A percentile compares a stretch with the other conserved stretches of the same genome.
Conservation (phyloP, 2,329 filamentous ascomycete genomes). For the Colletotrichum sp. region DNA sequence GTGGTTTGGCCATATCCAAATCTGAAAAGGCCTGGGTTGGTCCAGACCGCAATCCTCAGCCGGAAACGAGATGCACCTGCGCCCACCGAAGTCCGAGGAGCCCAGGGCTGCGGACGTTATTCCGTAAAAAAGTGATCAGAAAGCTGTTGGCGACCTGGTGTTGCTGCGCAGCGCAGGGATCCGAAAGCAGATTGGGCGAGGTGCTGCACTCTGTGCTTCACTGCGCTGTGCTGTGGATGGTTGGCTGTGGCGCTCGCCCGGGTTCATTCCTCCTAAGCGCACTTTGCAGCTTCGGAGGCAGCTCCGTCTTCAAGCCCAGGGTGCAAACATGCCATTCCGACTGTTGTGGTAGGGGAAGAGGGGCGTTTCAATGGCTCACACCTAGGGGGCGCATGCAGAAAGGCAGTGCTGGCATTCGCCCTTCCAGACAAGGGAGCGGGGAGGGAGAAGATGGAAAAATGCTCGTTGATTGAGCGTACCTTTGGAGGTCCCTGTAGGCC, state of each 20-base stretch:
- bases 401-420: neutral
- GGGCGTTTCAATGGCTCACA: neutral
- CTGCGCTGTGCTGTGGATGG: neutral
- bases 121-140: neutral
- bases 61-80: neutral
- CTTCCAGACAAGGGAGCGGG: neutral
- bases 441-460: neutral
- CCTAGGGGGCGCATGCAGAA: neutral
- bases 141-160: neutral
- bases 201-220: neutral
- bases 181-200: neutral
- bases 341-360: slow-evolving; percentile 2
- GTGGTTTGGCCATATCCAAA: neutral
- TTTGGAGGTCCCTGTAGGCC: slow-evolving; percentile 41
- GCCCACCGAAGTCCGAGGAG: neutral
- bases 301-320: slow-evolving; percentile 9
- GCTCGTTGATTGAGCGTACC: slow-evolving; percentile 27
- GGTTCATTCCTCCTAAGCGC: neutral
- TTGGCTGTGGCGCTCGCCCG: neutral
- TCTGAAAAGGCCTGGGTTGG: neutral
- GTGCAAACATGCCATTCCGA: slow-evolving; percentile 16
- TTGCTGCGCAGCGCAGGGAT: slow-evolving; percentile 5
- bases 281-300: slow-evolving; percentile 11
- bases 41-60: neutral
- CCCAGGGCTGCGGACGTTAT: neutral